Evolutionary conservation across 2,329 filamentous ascomycete species (phyloP), one percentile per base, ranked within the genome.

Genomic region (Diaporthe australafricana): DNA sequence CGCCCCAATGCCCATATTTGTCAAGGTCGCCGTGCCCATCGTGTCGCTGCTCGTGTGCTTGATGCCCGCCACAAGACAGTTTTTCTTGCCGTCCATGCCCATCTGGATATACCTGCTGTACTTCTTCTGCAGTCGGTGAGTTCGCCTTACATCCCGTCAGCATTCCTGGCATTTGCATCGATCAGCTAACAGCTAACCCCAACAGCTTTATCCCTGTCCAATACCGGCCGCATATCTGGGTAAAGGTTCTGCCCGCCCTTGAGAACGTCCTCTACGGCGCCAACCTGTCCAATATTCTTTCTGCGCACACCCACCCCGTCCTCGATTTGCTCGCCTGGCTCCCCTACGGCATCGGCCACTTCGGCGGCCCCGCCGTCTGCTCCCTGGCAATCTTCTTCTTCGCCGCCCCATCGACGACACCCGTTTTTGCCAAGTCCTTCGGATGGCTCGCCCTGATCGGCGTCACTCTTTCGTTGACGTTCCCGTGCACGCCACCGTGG

Each of bases 261-360:
- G 96, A 98, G 84, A 98, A 98, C 82, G 96, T 98, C 74, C 88
- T 98, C 42, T 98, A 98, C 80, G 96, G 96, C 77, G 95, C 95
- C 74, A 98, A 98, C 83, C 88, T 98, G 71, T 97, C 94, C 84
- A 98, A 98, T 82, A 97, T 98, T 78, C 89, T 98, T 69, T 97
- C 95, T 17, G 94, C 94, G 56, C 94, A 98, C 84, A 94, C 96
- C 78, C 92, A 93, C 82, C 89, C 93, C 8, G 86, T 94, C 62
- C 90, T 98, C 70, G 95, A 98, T 79, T 86, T 98, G 70, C 85
- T 98, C 70, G 96, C 96, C 20, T 98, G 95, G 95, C 84, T 98
- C 27, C 95, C 96, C 2, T 98, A 98, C 79, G 96, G 96, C 70
- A 87, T 98, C 71, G 92, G 94, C 72, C 96, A 98, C 83, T 98